These are phyloP conservation scores for Colletotrichum kahawae DNA, from an alignment of 2,329 filamentous ascomycete species.

Conservation along the genomic window DNA sequence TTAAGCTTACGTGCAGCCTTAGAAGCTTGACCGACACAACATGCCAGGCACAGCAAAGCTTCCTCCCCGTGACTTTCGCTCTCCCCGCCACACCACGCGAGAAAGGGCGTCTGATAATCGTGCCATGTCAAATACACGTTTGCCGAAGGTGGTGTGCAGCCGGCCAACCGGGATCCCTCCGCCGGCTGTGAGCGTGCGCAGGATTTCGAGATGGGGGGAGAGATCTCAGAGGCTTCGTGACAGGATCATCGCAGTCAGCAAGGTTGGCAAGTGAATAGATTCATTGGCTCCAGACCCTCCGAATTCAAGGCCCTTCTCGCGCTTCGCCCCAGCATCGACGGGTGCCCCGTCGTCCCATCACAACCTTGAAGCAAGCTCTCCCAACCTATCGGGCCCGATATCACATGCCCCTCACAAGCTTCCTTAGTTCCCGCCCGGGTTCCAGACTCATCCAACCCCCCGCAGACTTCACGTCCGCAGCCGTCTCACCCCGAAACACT, in stretches of 20 bases:
- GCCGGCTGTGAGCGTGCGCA: background rate
- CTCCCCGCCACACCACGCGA: background rate
- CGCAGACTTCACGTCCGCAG: background rate
- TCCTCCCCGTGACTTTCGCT: background rate
- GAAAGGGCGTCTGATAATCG: background rate
- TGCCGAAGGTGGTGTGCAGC: background rate
- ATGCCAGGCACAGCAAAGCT: background rate
- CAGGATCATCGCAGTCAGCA: background rate
- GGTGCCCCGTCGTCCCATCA: background rate
- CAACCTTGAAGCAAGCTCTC: background rate
- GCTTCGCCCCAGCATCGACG: background rate
- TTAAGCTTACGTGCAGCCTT: background rate
- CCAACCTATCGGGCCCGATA: background rate
- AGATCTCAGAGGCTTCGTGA: background rate
- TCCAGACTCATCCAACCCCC: background rate
- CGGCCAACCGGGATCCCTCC: background rate
- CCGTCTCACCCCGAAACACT: slow-evolving; percentile 2
- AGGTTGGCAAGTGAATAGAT: background rate
- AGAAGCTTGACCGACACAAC: background rate
- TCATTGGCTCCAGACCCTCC: background rate
- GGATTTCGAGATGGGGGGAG: background rate
- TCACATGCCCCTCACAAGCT: background rate
- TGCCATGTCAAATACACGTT: background rate
- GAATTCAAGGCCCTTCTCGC: background rate
- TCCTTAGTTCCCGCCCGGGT: background rate